Percentiles rank a stretch among this genome's conserved stretches.
Conservation (phyloP, 257 asterid genomes). For the Nicotiana noctiflora region DNA sequence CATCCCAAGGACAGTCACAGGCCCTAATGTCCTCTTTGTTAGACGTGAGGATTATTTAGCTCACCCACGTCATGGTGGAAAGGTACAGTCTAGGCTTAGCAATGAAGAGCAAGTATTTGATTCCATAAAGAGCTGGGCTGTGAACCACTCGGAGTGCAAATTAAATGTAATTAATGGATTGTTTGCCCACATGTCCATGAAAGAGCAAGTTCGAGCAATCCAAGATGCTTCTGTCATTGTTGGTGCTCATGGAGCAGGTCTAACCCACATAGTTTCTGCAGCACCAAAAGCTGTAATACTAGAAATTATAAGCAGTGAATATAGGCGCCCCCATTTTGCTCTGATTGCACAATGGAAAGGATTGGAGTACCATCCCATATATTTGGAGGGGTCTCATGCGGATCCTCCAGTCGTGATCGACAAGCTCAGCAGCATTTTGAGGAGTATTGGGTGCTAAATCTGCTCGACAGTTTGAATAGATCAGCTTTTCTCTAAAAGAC, state of each 20-base stretch:
- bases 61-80: slow-evolving; percentile 92
- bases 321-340: slow-evolving; percentile 71
- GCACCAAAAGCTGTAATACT: slow-evolving; percentile 46
- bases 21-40: slow-evolving; percentile 71
- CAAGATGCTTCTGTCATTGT: slow-evolving; percentile 77
- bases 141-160: slow-evolving; percentile 41
- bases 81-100: slow-evolving; percentile 81
- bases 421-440: slow-evolving; percentile 48
- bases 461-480: neutral
- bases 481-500: neutral
- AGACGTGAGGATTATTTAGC: slow-evolving; percentile 93
- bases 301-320: slow-evolving; percentile 77
- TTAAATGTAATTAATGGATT: slow-evolving; percentile 62
- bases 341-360: slow-evolving; percentile 92
- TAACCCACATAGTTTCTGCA: slow-evolving; percentile 85
- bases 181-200: slow-evolving; percentile 97
- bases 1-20: slow-evolving; percentile 25
- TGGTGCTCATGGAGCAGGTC: slow-evolving; percentile 99
- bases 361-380: slow-evolving; percentile 70
- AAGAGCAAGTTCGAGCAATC: slow-evolving; percentile 85
- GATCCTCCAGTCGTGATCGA: slow-evolving; percentile 49
- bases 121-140: slow-evolving; percentile 52
- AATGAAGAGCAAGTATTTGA: slow-evolving; percentile 73
- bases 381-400: slow-evolving; percentile 50
- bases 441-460: slow-evolving; percentile 47